Percentiles rank a stretch among this genome's conserved stretches.
Conservation (phyloP, 305 asterid genomes). For the Fraxinus platypoda region DNA sequence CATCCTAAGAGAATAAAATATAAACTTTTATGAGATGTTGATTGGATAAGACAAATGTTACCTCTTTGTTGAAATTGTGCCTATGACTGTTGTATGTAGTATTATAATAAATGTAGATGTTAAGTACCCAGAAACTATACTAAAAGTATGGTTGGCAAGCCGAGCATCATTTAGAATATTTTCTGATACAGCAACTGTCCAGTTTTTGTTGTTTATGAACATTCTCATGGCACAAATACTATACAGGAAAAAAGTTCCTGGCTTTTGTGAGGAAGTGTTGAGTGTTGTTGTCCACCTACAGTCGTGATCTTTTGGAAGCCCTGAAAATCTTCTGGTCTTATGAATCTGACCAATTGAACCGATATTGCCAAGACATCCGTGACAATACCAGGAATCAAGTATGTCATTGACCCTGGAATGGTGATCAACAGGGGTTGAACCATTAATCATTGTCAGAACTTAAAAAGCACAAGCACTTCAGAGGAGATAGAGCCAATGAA, state of each 20-base stretch:
- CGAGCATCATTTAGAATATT: background rate
- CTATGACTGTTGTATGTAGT: background rate
- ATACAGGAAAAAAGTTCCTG: background rate
- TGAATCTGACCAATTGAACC: constrained; percentile 35
- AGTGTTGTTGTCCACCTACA: constrained; percentile 13
- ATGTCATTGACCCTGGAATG: constrained; percentile 94
- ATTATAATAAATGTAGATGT: background rate
- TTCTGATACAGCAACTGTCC: background rate
- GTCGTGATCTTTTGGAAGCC: constrained; percentile 10
- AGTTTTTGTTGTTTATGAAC: background rate
- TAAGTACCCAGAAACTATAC: background rate
- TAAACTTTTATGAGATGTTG: background rate
- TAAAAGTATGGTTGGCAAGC: background rate
- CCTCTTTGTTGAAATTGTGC: background rate
- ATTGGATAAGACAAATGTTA: background rate
- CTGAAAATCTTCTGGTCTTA: background rate
- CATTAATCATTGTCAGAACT: constrained; percentile 77
- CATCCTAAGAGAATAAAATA: background rate
- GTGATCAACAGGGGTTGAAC: constrained; percentile 82
- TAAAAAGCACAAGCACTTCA: constrained; percentile 98
- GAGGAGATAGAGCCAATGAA: constrained; percentile 57
- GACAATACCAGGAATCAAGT: constrained; percentile 96
- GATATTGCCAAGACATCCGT: constrained; percentile 98
- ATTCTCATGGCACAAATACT: constrained; percentile 10
- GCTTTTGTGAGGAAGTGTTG: background rate